phyloP scores from a whole-genome alignment of 768 basidiomycete genomes.

The Rhizopogon vesiculosus region DNA sequence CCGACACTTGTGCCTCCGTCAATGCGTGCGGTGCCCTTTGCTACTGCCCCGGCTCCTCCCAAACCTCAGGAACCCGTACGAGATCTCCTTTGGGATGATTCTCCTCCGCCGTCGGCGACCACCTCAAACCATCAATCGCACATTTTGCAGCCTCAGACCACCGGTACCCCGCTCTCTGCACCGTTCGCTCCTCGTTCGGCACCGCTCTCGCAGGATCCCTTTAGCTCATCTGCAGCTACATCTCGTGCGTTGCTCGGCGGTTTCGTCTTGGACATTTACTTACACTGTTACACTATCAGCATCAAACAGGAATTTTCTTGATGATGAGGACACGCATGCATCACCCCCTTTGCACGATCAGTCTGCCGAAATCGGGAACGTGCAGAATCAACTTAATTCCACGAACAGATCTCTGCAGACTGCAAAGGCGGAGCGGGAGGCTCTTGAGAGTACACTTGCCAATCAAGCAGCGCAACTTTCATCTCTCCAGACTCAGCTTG shows the following conservation, averaged over 20 bases:
- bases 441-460: conserved; percentile 60
- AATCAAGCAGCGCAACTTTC: conserved; percentile 72
- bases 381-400: conserved; percentile 78
- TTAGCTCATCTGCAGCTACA: conserved; percentile 31
- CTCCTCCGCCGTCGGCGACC: conserved; percentile 36
- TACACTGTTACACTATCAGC: conserved; percentile 6
- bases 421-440: conserved; percentile 59
- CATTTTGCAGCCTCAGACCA: conserved; percentile 31
- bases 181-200: conserved; percentile 17
- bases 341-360: conserved; percentile 61
- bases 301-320: conserved; percentile 54
- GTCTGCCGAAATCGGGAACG: conserved; percentile 84
- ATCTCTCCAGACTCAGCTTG: conserved; percentile 77
- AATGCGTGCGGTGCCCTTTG: conserved; percentile 49
- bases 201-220: conserved; percentile 41
- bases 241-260: conserved; percentile 13
- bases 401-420: conserved; percentile 69
- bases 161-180: conserved; percentile 29
- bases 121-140: conserved; percentile 28
- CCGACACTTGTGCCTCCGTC: conserved; percentile 77
- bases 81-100: conserved; percentile 53
- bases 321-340: conserved; percentile 50
- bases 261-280: conserved; percentile 5
- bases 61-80: conserved; percentile 35
- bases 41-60: conserved; percentile 32